A percentile compares a stretch with the other conserved stretches of the same genome.
These are phyloP conservation scores for Leccinellum albellum DNA, from an alignment of 768 basidiomycete genomes.

Conservation along the genomic window DNA sequence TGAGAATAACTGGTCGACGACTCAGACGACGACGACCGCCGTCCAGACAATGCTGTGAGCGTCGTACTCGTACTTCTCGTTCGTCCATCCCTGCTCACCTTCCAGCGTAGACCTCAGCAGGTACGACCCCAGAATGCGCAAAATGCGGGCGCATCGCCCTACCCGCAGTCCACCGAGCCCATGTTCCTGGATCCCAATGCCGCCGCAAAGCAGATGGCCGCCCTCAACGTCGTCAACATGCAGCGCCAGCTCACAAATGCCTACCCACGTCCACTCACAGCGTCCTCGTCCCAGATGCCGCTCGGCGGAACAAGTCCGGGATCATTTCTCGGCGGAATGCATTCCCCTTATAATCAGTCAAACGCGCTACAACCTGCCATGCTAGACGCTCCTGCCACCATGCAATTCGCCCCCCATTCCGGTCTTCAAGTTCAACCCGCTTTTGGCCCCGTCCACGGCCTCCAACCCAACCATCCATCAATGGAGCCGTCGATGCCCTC, in stretches of 20 bases:
- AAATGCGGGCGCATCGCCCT: slow-evolving; percentile 13
- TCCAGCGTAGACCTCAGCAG: slow-evolving; percentile 39
- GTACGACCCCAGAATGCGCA: slow-evolving; percentile 23
- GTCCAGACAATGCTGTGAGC: slow-evolving; percentile 32
- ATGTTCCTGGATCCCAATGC: slow-evolving; percentile 62
- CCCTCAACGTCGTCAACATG: slow-evolving; percentile 57
- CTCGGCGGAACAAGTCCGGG: slow-evolving; percentile 63
- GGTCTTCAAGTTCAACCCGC: slow-evolving; percentile 40
- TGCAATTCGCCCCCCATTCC: slow-evolving; percentile 43
- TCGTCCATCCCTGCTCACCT: neutral
- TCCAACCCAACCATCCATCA: slow-evolving; percentile 33
- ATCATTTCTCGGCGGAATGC: slow-evolving; percentile 61
- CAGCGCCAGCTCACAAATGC: slow-evolving; percentile 50
- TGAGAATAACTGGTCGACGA: slow-evolving; percentile 10
- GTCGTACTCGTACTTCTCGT: neutral
- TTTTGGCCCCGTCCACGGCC: slow-evolving; percentile 37
- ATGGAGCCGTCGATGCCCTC: slow-evolving; percentile 45
- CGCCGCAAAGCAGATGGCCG: slow-evolving; percentile 79
- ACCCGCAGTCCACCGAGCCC: slow-evolving; percentile 30
- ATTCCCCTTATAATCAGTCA: slow-evolving; percentile 30
- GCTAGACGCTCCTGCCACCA: slow-evolving; percentile 36
- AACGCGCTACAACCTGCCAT: slow-evolving; percentile 37
- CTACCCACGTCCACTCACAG: slow-evolving; percentile 45
- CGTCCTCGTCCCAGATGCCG: slow-evolving; percentile 30
- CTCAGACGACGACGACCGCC: slow-evolving; percentile 15